Evolutionary conservation across 768 basidiomycete genomes (phyloP).

Genomic region (Psilocybe sp.): DNA sequence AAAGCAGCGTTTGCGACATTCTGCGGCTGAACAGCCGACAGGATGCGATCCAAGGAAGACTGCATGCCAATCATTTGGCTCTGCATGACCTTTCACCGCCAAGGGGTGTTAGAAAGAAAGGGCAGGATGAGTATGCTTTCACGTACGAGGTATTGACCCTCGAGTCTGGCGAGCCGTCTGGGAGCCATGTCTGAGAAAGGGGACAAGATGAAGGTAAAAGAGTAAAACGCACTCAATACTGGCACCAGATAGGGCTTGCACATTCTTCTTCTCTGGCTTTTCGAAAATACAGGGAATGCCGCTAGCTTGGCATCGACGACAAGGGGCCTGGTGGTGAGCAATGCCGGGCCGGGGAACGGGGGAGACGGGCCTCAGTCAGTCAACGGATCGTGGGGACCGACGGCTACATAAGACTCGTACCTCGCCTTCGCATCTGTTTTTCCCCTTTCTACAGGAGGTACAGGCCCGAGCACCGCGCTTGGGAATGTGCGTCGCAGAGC

Average conservation of each 20-base stretch:
- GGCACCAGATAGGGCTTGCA: slow-evolving; percentile 53
- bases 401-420: slow-evolving; percentile 39
- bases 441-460: slow-evolving; percentile 86
- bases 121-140: not conserved
- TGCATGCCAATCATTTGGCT: slow-evolving; percentile 96
- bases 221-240: slow-evolving; percentile 65
- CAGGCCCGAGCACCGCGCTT: slow-evolving; percentile 90
- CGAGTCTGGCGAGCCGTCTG: slow-evolving; percentile 80
- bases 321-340: slow-evolving; percentile 66
- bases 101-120: slow-evolving; percentile 5
- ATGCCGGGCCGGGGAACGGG: slow-evolving; percentile 69
- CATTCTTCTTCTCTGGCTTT: slow-evolving; percentile 86
- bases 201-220: slow-evolving; percentile 5
- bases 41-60: slow-evolving; percentile 80
- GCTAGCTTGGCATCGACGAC: slow-evolving; percentile 84
- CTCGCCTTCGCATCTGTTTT: slow-evolving; percentile 93
- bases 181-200: slow-evolving; percentile 21
- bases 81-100: slow-evolving; percentile 68
- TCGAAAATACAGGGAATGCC: slow-evolving; percentile 84
- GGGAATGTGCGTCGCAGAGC: slow-evolving; percentile 56
- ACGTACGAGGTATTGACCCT: slow-evolving; percentile 80
- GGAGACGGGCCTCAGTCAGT: slow-evolving; percentile 66
- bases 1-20: slow-evolving; percentile 26
- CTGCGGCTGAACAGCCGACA: slow-evolving; percentile 59
- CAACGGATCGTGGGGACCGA: slow-evolving; percentile 40